phyloP scores from a whole-genome alignment of 2,329 filamentous ascomycete species.

The Fusarium dimerum region DNA sequence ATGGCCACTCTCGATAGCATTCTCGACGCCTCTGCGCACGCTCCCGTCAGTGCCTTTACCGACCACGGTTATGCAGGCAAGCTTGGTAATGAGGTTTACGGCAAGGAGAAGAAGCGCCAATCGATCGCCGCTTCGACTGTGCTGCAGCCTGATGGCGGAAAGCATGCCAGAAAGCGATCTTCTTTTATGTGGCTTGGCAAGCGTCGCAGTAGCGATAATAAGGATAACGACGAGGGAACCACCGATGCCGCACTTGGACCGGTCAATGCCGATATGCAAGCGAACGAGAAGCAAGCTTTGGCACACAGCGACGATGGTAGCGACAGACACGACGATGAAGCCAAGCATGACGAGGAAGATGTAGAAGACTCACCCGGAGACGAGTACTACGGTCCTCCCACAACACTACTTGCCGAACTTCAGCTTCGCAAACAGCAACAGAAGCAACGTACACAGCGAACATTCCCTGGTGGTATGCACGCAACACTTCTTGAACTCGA shows the following conservation, averaged over 20 bases:
- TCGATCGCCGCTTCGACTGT: slow-evolving; percentile 32
- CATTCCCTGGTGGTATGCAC: slow-evolving; percentile 78
- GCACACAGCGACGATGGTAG: slow-evolving; percentile 31
- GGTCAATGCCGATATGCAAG: slow-evolving; percentile 27
- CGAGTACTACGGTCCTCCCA: slow-evolving; percentile 71
- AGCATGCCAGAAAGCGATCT: slow-evolving; percentile 46
- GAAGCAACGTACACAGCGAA: slow-evolving; percentile 69
- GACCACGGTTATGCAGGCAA: slow-evolving; percentile 83
- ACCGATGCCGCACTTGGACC: slow-evolving; percentile 28
- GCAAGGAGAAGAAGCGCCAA: slow-evolving; percentile 55
- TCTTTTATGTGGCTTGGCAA: slow-evolving; percentile 52
- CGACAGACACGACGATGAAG: slow-evolving; percentile 20
- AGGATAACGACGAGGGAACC: slow-evolving; percentile 25
- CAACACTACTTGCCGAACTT: slow-evolving; percentile 88
- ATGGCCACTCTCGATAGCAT: slow-evolving; percentile 89
- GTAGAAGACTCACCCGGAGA: slow-evolving; percentile 49
- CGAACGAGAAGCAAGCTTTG: slow-evolving; percentile 22
- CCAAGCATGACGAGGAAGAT: slow-evolving; percentile 42
- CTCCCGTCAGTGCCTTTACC: slow-evolving; percentile 88
- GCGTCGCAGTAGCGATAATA: slow-evolving; percentile 34
- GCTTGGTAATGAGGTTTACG: slow-evolving; percentile 75
- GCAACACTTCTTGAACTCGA: slow-evolving; percentile 90
- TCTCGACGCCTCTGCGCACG: slow-evolving; percentile 82
- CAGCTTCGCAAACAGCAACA: slow-evolving; percentile 89
- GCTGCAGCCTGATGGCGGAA: slow-evolving; percentile 23